A percentile compares a stretch with the other conserved stretches of the same genome.
phyloP scores from a whole-genome alignment of 768 basidiomycete species.

The Cystobasidium tubakii region DNA sequence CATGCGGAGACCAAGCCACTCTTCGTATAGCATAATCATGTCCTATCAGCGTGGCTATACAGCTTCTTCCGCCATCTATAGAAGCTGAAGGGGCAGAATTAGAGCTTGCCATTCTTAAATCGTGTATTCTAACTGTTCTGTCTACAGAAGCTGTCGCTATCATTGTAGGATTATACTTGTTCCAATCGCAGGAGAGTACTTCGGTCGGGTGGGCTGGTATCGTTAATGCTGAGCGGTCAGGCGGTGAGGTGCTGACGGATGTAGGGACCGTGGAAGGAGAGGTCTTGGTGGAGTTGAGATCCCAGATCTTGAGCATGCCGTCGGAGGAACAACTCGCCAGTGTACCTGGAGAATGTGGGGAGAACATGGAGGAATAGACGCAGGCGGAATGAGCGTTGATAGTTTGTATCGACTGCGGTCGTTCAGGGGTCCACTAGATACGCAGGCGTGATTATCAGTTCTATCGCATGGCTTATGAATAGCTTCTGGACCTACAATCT shows the following conservation, averaged over 20 bases:
- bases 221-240: slow-evolving; percentile 29
- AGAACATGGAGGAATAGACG: slow-evolving; percentile 85
- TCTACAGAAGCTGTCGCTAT: slow-evolving; percentile 77
- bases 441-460: not conserved
- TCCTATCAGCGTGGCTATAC: slow-evolving; percentile 58
- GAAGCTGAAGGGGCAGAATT: slow-evolving; percentile 53
- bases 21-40: slow-evolving; percentile 87
- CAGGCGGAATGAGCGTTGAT: slow-evolving; percentile 76
- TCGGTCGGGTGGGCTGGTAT: slow-evolving; percentile 52
- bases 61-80: slow-evolving; percentile 48
- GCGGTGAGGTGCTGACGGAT: not conserved
- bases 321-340: slow-evolving; percentile 80
- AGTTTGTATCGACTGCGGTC: slow-evolving; percentile 69
- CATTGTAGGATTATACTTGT: slow-evolving; percentile 75
- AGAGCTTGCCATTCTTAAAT: slow-evolving; percentile 74
- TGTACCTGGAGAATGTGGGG: slow-evolving; percentile 77
- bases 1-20: slow-evolving; percentile 63
- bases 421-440: slow-evolving; percentile 76
- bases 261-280: slow-evolving; percentile 19
- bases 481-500: slow-evolving; percentile 60
- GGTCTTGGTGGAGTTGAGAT: slow-evolving; percentile 50
- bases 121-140: slow-evolving; percentile 70
- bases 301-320: slow-evolving; percentile 76
- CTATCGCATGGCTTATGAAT: too few relatives aligned
- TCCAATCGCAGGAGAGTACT: slow-evolving; percentile 80